Evolutionary conservation across 495 filamentous ascomycete genomes (phyloP).

Genomic region (Penicillium antarcticum): DNA sequence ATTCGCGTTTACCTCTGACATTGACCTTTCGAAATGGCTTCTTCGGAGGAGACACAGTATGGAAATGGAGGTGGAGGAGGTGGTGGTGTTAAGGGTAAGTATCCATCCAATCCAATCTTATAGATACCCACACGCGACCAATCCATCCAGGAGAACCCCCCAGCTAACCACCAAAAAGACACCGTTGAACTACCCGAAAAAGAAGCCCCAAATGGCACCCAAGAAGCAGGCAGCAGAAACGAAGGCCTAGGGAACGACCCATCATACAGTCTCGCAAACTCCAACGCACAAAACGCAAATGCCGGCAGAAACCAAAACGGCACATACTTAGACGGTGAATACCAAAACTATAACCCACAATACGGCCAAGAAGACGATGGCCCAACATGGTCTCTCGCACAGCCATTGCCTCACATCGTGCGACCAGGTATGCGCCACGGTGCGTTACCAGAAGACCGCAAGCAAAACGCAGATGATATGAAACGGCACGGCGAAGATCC

Average conservation of each 20-base stretch:
- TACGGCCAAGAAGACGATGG: neutral
- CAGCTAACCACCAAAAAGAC: constrained; percentile 2
- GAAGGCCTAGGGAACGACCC: constrained; percentile 9
- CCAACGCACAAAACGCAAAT: constrained; percentile 5
- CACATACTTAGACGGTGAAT: neutral
- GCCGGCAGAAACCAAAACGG: constrained; percentile 3
- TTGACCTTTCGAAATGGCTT: no score
- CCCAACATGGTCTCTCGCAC: constrained; percentile 4
- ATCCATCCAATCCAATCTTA: neutral
- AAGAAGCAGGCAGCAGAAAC: constrained; percentile 13
- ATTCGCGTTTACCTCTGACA: neutral
- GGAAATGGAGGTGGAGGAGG: no score
- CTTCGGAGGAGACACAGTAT: no score
- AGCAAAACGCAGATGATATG: neutral
- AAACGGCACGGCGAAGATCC: neutral
- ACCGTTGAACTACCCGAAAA: constrained; percentile 3
- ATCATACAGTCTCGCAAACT: constrained; percentile 11
- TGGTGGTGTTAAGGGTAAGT: neutral
- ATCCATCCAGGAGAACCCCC: neutral
- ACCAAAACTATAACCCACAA: constrained; percentile 3
- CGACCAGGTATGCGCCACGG: constrained; percentile 13
- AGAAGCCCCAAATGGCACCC: constrained; percentile 9
- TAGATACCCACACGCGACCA: neutral
- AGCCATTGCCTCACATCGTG: constrained; percentile 10
- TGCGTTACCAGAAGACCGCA: constrained; percentile 10